These are phyloP conservation scores for Linnemannia hyalina DNA, from an alignment of 192 early-diverging fungal genomes.

Conservation along the genomic window DNA sequence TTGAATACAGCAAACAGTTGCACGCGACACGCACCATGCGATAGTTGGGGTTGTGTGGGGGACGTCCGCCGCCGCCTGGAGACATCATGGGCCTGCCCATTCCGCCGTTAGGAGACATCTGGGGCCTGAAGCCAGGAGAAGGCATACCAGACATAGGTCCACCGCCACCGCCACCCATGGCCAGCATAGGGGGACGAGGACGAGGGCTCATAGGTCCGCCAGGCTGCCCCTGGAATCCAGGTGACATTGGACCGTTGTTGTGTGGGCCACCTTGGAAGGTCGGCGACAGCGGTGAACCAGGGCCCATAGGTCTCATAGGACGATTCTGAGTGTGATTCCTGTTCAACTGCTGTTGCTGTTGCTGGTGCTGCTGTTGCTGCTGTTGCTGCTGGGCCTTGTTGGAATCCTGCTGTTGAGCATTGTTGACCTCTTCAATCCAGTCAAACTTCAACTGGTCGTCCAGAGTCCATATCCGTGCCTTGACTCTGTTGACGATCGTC, in stretches of 20 bases:
- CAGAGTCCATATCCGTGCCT: conserved; percentile 31
- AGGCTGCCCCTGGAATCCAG: conserved; percentile 36
- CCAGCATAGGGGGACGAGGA: conserved; percentile 45
- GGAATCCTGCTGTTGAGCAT: conserved; percentile 31
- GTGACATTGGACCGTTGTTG: conserved; percentile 39
- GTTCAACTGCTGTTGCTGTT: conserved; percentile 15
- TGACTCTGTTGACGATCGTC: conserved; percentile 51
- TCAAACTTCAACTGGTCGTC: conserved; percentile 38
- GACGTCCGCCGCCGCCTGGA: conserved; percentile 16
- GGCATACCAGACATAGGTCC: conserved; percentile 16
- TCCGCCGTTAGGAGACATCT: conserved; percentile 35
- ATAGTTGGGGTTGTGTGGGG: conserved; percentile 32
- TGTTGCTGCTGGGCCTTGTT: conserved; percentile 31
- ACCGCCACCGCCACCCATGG: conserved; percentile 40
- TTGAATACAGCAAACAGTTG: background rate
- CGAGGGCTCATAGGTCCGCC: conserved; percentile 48
- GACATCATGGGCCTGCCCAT: conserved; percentile 54
- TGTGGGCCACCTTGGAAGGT: conserved; percentile 32
- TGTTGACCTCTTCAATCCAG: conserved; percentile 46
- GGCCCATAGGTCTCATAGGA: conserved; percentile 47
- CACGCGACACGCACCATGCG: conserved; percentile 36
- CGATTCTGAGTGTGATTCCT: conserved; percentile 18
- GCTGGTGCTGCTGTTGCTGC: conserved; percentile 37
- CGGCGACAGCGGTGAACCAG: conserved; percentile 34
- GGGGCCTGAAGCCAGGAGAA: conserved; percentile 38